These are phyloP conservation scores for Citrus cavaleriei DNA, from an alignment of 345 rosid genomes.

Conservation along the genomic window DNA sequence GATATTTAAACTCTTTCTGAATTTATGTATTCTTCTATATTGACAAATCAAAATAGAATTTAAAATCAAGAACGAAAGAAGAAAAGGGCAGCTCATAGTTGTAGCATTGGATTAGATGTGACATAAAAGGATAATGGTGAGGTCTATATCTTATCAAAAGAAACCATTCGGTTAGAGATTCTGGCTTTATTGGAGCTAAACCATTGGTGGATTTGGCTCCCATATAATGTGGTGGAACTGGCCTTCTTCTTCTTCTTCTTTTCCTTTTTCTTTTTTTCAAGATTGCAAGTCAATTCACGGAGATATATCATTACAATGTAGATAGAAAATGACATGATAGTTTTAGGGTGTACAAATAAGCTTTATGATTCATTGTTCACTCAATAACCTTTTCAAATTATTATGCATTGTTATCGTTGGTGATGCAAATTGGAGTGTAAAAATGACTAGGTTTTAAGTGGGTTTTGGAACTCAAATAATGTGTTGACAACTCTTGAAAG, in stretches of 20 bases:
- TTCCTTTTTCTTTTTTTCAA: not conserved
- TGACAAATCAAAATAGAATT: not conserved
- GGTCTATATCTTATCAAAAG: slow-evolving; percentile 37
- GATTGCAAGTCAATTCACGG: not conserved
- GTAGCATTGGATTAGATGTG: slow-evolving; percentile 12
- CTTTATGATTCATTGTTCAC: not conserved
- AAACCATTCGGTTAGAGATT: slow-evolving; percentile 29
- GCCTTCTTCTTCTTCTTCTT: not conserved
- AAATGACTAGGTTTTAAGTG: not conserved
- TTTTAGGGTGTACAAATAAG: not conserved
- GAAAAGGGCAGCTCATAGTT: slow-evolving; percentile 8
- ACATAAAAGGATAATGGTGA: slow-evolving; percentile 26
- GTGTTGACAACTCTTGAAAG: not conserved
- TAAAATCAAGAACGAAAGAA: not conserved
- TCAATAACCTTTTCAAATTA: not conserved
- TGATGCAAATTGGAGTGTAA: not conserved
- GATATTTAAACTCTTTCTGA: not conserved
- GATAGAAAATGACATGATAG: slow-evolving; percentile 4
- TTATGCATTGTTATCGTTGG: not conserved
- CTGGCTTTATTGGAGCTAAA: slow-evolving; percentile 27
- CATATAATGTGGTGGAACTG: slow-evolving; percentile 11
- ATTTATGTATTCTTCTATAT: not conserved
- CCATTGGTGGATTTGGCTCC: slow-evolving; percentile 26
- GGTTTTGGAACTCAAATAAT: not conserved
- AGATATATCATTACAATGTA: not conserved